Conservation (phyloP, 2,329 filamentous ascomycete species). For the Cyphellophora europaea region DNA sequence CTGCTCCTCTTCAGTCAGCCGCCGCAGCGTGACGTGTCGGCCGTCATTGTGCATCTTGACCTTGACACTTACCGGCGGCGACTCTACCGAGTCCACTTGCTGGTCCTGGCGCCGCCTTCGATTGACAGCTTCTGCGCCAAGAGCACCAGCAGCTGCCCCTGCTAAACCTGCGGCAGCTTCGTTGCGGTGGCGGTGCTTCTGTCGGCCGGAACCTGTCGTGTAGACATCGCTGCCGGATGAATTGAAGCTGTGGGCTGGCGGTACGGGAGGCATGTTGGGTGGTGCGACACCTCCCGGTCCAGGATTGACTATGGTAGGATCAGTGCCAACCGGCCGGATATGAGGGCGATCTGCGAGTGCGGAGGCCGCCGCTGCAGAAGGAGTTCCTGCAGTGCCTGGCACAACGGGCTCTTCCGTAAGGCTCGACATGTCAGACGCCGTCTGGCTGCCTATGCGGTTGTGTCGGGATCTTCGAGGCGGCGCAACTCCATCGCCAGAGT, state of each 20-base stretch:
- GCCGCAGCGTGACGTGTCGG: constrained; percentile 52
- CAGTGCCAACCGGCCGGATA: constrained; percentile 22
- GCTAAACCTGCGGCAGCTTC: constrained; percentile 23
- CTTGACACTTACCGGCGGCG: constrained; percentile 55
- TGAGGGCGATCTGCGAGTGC: constrained; percentile 16
- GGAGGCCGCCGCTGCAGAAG: constrained; percentile 17
- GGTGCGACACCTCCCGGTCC: constrained; percentile 15
- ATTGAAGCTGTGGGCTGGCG: constrained; percentile 26
- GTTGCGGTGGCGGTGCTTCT: constrained; percentile 19
- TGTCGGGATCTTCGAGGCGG: constrained; percentile 16
- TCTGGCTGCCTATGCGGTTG: constrained; percentile 15
- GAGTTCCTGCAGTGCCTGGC: constrained; percentile 10
- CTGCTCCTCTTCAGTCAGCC: constrained; percentile 54
- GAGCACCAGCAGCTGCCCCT: constrained; percentile 21
- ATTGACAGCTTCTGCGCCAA: constrained; percentile 23
- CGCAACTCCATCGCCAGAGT: constrained; percentile 58
- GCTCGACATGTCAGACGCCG: constrained; percentile 17
- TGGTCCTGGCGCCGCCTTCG: constrained; percentile 24
- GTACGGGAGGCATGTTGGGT: constrained; percentile 29
- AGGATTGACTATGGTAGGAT: constrained; percentile 22
- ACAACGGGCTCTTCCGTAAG: constrained; percentile 7
- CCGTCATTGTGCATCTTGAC: constrained; percentile 58
- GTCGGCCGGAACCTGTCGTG: constrained; percentile 20
- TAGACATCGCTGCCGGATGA: constrained; percentile 24
- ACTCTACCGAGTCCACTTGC: constrained; percentile 37